These are phyloP conservation scores for Ilex paraguariensis DNA, from an alignment of 305 asterid genomes.

Conservation along the genomic window DNA sequence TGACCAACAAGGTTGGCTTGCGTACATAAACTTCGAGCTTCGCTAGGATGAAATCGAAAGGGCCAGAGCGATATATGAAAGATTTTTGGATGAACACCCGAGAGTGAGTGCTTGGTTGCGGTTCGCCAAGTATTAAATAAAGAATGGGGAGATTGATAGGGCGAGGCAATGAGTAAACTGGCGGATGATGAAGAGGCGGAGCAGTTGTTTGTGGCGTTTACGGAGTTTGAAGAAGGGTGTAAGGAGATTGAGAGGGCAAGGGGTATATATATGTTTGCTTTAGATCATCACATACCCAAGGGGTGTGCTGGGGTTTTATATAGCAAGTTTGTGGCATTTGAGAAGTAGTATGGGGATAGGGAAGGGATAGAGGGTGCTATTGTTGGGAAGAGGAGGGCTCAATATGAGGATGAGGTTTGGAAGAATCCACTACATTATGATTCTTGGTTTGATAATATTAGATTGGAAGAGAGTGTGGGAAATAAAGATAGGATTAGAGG, in stretches of 20 bases:
- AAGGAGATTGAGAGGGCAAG: too few relatives aligned
- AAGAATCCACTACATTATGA: slow-evolving; percentile 73
- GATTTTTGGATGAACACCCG: slow-evolving; percentile 55
- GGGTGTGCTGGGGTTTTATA: slow-evolving; percentile 66
- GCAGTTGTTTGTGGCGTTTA: too few relatives aligned
- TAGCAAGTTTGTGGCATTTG: slow-evolving; percentile 69
- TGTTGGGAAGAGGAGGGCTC: slow-evolving; percentile 74
- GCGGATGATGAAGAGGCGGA: slow-evolving; percentile 82
- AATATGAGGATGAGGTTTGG: slow-evolving; percentile 72
- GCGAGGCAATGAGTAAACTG: slow-evolving; percentile 46
- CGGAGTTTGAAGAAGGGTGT: too few relatives aligned
- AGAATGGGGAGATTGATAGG: slow-evolving; percentile 56
- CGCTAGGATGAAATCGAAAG: slow-evolving; percentile 69
- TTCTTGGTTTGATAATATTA: slow-evolving; percentile 75
- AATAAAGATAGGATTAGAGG: slow-evolving; percentile 55
- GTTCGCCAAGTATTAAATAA: slow-evolving; percentile 75
- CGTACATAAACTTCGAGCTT: slow-evolving; percentile 66
- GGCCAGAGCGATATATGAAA: slow-evolving; percentile 60
- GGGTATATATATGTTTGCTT: too few relatives aligned
- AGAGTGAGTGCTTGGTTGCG: slow-evolving; percentile 66
- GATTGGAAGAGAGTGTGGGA: slow-evolving; percentile 60
- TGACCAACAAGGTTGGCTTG: slow-evolving; percentile 79
- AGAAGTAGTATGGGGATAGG: slow-evolving; percentile 73
- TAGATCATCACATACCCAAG: slow-evolving; percentile 71
- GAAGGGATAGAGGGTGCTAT: slow-evolving; percentile 89